phyloP scores from a whole-genome alignment of 331 rosid species.

The Arachis monticola region DNA sequence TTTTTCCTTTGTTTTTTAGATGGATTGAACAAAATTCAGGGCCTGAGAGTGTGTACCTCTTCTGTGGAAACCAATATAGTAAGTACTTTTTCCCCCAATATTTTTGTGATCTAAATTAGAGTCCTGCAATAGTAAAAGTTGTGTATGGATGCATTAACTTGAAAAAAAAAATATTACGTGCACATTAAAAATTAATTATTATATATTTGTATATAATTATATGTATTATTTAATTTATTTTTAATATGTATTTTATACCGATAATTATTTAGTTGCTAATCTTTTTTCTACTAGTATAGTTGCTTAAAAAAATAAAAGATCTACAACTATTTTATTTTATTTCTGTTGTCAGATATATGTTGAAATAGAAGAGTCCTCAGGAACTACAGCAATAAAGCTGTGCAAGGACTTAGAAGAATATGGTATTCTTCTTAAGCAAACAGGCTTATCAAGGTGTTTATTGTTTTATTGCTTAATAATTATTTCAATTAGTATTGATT shows the following conservation, averaged over 20 bases:
- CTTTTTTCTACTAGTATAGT: too few species aligned
- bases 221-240: too few species aligned
- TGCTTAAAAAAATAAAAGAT: too few species aligned
- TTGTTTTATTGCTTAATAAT: background rate
- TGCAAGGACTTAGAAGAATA: constrained; percentile 59
- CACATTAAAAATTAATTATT: too few species aligned
- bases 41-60: constrained; percentile 53
- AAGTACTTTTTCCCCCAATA: constrained; percentile 37
- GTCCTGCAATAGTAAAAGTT: background rate
- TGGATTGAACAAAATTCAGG: constrained; percentile 65
- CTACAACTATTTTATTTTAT: background rate
- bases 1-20: constrained; percentile 41
- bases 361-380: constrained; percentile 61
- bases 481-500: constrained; percentile 1
- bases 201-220: too few species aligned
- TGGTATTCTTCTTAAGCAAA: constrained; percentile 59
- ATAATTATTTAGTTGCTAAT: too few species aligned
- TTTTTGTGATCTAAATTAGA: background rate
- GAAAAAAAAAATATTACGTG: too few species aligned
- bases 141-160: too few species aligned
- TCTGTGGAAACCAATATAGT: constrained; percentile 87
- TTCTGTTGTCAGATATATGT: constrained; percentile 55
- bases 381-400: constrained; percentile 56
- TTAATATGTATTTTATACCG: too few species aligned
- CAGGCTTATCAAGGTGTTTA: constrained; percentile 62